Evolutionary conservation across 371 early-diverging fungal genomes (phyloP).

Genomic region (Rhizopus arrhizus): DNA sequence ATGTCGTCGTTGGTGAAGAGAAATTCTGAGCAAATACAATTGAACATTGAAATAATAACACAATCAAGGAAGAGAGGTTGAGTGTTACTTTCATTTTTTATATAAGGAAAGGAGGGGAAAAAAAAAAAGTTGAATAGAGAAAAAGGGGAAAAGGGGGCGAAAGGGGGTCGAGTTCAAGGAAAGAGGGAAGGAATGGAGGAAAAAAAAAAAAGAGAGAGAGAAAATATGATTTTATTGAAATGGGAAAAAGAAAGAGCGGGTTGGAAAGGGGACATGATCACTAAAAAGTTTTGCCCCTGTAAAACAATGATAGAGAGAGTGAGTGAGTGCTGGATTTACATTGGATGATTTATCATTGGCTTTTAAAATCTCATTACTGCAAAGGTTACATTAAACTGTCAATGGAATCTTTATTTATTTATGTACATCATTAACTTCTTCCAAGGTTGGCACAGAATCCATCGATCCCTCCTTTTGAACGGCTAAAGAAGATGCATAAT

Average conservation of each 20-base stretch:
- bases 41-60: not conserved
- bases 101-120: slow-evolving; percentile 23
- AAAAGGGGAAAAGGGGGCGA: slow-evolving; percentile 1
- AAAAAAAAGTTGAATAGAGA: not conserved
- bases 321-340: too few relatives aligned
- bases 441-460: slow-evolving; percentile 60
- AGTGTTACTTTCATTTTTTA: slow-evolving; percentile 5
- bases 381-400: too few relatives aligned
- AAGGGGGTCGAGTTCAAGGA: not conserved
- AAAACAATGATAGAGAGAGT: too few relatives aligned
- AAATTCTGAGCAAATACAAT: not conserved
- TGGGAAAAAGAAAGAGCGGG: too few relatives aligned
- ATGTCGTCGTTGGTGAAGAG: not conserved
- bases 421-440: slow-evolving; percentile 33
- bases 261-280: too few relatives aligned
- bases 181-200: slow-evolving; percentile 8
- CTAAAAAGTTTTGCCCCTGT: too few relatives aligned
- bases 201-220: slow-evolving; percentile 6
- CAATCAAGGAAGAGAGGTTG: not conserved
- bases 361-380: too few relatives aligned
- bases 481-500: slow-evolving; percentile 61
- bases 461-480: slow-evolving; percentile 64
- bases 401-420: too few relatives aligned
- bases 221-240: not conserved
- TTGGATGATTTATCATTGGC: too few relatives aligned